Evolutionary conservation across 768 basidiomycete species (phyloP).

Genomic region (Tubosaeta brunneosetosa): DNA sequence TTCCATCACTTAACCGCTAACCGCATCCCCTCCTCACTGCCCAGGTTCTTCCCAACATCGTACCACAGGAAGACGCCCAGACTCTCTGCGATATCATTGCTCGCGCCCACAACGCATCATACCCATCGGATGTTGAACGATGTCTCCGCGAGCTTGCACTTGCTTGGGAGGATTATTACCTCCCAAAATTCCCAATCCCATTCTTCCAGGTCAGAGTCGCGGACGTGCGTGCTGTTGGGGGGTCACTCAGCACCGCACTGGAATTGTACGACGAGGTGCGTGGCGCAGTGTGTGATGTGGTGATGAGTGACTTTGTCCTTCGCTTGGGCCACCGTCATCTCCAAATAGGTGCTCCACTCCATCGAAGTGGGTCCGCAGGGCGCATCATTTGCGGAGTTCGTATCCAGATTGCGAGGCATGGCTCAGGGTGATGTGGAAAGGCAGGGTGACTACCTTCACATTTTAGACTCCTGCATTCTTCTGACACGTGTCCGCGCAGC

Average conservation of each 20-base stretch:
- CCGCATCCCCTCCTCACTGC: neutral
- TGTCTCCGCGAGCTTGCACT: conserved; percentile 25
- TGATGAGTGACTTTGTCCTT: neutral
- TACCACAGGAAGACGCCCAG: conserved; percentile 20
- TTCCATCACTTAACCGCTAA: neutral
- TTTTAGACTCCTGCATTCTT: neutral
- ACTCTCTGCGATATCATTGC: conserved; percentile 15
- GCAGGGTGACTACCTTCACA: conserved; percentile 19
- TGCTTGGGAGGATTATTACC: conserved; percentile 30
- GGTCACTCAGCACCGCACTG: conserved; percentile 28
- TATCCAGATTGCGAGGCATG: conserved; percentile 19
- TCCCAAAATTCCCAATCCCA: conserved; percentile 28
- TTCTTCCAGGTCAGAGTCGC: conserved; percentile 31
- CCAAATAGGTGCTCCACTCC: conserved; percentile 20
- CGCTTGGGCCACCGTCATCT: neutral
- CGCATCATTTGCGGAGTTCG: conserved; percentile 23
- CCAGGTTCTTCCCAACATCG: conserved; percentile 21
- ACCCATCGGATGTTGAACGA: conserved; percentile 16
- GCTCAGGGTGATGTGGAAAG: conserved; percentile 24
- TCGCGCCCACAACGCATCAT: conserved; percentile 15
- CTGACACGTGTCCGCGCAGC: conserved; percentile 4
- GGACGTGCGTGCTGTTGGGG: conserved; percentile 28
- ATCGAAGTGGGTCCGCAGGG: conserved; percentile 14
- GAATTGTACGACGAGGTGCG: conserved; percentile 29
- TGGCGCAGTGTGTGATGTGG: neutral